Evolutionary conservation across 1,284 basidiomycete species (phyloP), one percentile per base, ranked within the genome.

Genomic region (Rhodotorula glutinis): DNA sequence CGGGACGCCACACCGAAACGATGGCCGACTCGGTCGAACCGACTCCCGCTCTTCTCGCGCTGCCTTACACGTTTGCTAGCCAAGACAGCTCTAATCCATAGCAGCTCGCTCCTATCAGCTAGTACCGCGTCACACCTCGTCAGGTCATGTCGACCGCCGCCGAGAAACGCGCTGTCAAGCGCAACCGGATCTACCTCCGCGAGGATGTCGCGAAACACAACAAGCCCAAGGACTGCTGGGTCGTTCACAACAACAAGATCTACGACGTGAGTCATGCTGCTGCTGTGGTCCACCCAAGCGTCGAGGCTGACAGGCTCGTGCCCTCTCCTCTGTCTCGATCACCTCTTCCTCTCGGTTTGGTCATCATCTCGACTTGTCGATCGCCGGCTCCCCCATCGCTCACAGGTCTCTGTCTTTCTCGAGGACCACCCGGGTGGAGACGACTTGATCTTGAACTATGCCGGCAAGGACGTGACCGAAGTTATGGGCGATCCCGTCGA

Each of bases 391-490:
- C 40, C 43, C 29, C 54, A 23, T 21, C 9, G 7, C 21, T n/a
- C n/a, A 8, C 63, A 73, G 70, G 65, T 70, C 25, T 86, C 89
- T 11, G 75, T 75, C 19, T 90, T 91, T 78, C 78, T 91, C 25
- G 78, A 84, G 65, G 90, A 91, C 81, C 91, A 92, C 78, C 90
- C 91, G 2, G 90, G 90, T 69, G 90, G 90, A 16, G 91, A 92
- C 78, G 91, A 92, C 75, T 79, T 89, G 71, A 85, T 93, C 65
- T 63, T 82, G 23, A 81, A 86, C 59, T 85, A 88, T 78, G 92
- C 90, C 4, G 79, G 78, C 59, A 85, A 87, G 79, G 92, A 97
- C 77, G 84, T 98, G 62, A 88, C 84, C 44, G 81, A 80, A 25
- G 82, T 87, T 68, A 98, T 98, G 95, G 85, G 85, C 75, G 88